Evolutionary conservation across 1,284 basidiomycete species (phyloP).

Genomic region (Bondarzewia mesenterica): DNA sequence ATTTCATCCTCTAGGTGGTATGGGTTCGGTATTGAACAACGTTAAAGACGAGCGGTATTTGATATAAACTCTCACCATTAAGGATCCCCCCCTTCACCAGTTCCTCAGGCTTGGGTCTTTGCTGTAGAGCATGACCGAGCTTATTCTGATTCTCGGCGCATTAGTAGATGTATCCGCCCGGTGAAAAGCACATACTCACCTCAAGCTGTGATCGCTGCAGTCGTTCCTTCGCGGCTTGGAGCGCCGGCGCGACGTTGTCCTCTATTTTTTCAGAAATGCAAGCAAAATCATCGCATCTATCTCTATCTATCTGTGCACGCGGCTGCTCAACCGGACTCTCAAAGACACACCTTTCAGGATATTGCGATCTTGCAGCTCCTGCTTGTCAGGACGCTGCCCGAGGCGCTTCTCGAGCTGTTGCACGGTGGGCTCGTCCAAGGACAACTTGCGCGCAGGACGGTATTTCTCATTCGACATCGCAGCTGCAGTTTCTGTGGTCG

Average conservation of each 20-base stretch:
- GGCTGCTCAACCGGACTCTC: too few species aligned
- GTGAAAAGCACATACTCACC: slow-evolving; percentile 27
- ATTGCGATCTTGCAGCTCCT: slow-evolving; percentile 64
- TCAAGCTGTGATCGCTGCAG: slow-evolving; percentile 63
- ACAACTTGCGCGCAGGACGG: slow-evolving; percentile 21
- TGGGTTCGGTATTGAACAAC: neutral
- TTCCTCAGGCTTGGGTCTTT: slow-evolving; percentile 60
- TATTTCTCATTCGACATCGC: neutral
- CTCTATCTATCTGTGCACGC: too few species aligned
- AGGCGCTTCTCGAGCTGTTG: slow-evolving; percentile 53
- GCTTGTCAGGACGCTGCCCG: slow-evolving; percentile 47
- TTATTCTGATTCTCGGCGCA: slow-evolving; percentile 41
- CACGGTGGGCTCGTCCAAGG: slow-evolving; percentile 32
- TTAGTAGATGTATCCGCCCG: neutral
- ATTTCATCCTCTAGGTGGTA: neutral
- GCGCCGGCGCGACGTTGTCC: slow-evolving; percentile 62
- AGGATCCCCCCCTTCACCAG: slow-evolving; percentile 70
- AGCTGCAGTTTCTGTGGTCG: neutral
- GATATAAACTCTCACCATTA: slow-evolving; percentile 28
- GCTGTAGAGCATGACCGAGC: slow-evolving; percentile 56
- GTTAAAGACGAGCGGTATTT: neutral
- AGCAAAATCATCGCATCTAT: neutral
- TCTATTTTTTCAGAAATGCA: slow-evolving; percentile 31
- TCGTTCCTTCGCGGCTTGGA: slow-evolving; percentile 59
- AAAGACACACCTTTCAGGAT: slow-evolving; percentile 58